phyloP scores from a whole-genome alignment of 2,329 filamentous ascomycete genomes.

The Purpureocillium takamizusanense region DNA sequence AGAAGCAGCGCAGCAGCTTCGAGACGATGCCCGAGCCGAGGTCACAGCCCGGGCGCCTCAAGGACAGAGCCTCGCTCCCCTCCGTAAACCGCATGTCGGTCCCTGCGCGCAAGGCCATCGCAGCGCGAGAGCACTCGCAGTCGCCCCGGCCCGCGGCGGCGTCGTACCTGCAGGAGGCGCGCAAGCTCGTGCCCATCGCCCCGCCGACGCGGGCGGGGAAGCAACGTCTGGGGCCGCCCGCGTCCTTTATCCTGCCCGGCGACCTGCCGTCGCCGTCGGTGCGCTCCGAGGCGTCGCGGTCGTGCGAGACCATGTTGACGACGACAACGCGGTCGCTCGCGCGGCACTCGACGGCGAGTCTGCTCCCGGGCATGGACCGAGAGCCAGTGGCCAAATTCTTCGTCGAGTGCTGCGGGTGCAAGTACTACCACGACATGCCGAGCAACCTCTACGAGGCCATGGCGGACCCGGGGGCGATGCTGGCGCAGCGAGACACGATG shows the following conservation, averaged over 20 bases:
- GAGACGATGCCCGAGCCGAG: constrained; percentile 21
- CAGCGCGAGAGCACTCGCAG: not conserved
- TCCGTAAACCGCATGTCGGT: not conserved
- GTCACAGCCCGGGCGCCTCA: constrained; percentile 26
- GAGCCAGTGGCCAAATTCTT: constrained; percentile 52
- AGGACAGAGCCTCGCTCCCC: constrained; percentile 7
- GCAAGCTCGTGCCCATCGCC: constrained; percentile 7
- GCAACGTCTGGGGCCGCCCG: constrained; percentile 12
- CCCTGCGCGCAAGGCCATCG: not conserved
- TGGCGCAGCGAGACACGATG: constrained; percentile 36
- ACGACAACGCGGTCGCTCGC: constrained; percentile 4
- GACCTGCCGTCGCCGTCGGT: not conserved
- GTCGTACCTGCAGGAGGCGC: constrained; percentile 12
- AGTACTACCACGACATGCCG: constrained; percentile 58
- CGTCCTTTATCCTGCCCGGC: constrained; percentile 6
- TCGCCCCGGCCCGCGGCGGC: constrained; percentile 8
- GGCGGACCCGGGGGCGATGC: constrained; percentile 46
- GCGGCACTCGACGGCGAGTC: constrained; percentile 3
- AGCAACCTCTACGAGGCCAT: constrained; percentile 56
- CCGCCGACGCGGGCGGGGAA: constrained; percentile 5
- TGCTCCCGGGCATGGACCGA: constrained; percentile 7
- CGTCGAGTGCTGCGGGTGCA: constrained; percentile 56
- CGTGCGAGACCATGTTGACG: not conserved
- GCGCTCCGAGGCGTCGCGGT: not conserved
- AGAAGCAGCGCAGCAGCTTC: constrained; percentile 8